A percentile compares a stretch with the other conserved stretches of the same genome.
phyloP scores from a whole-genome alignment of 148 eudicot genomes.

The Nepenthes mirabilis region DNA sequence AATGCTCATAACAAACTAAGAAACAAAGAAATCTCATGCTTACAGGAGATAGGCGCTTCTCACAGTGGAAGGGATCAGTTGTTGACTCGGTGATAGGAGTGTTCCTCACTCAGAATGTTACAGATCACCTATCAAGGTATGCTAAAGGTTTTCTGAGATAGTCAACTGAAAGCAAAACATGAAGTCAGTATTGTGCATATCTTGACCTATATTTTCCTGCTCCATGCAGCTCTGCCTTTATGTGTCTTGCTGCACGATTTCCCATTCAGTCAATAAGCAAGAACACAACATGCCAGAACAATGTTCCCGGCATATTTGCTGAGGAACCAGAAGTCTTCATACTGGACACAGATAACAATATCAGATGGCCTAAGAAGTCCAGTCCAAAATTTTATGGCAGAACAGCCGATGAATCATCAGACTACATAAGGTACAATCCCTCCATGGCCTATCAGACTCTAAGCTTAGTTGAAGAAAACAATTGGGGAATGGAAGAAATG shows the following conservation, averaged over 20 bases:
- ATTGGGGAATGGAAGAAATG: constrained; percentile 16
- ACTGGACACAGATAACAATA: constrained; percentile 16
- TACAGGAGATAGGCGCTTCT: constrained; percentile 18
- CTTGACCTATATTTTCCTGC: neutral
- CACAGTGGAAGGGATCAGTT: constrained; percentile 38
- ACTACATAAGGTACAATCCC: constrained; percentile 7
- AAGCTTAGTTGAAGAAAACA: constrained; percentile 8
- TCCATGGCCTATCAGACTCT: constrained; percentile 2
- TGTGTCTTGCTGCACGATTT: constrained; percentile 24
- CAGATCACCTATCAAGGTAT: constrained; percentile 29
- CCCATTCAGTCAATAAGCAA: constrained; percentile 16
- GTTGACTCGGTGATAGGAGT: constrained; percentile 30
- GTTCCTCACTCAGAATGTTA: constrained; percentile 24
- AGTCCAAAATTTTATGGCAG: constrained; percentile 8
- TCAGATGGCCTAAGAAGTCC: constrained; percentile 8
- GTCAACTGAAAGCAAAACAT: neutral
- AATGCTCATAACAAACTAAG: neutral
- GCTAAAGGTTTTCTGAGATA: neutral
- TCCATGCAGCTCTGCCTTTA: constrained; percentile 27
- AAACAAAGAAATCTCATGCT: constrained; percentile 1
- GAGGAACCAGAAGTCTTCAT: constrained; percentile 25
- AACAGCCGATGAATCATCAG: constrained; percentile 7
- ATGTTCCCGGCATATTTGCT: constrained; percentile 10
- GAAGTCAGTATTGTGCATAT: neutral
- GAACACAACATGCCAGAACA: constrained; percentile 7